phyloP scores from a whole-genome alignment of 129 eudicot species.

The Glebionis coronaria region DNA sequence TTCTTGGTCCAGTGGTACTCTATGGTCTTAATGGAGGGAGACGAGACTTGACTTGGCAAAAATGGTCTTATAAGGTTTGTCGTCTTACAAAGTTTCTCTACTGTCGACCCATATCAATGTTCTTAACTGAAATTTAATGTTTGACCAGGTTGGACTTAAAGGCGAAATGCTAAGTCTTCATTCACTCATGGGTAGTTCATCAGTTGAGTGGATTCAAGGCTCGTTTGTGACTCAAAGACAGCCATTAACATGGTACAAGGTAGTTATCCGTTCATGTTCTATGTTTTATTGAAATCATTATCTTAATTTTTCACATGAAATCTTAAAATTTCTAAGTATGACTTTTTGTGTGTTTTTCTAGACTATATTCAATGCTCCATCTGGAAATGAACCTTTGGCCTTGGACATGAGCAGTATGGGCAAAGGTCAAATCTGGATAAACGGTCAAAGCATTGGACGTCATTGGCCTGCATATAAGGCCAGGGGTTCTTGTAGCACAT shows the following conservation, averaged over 20 bases:
- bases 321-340: neutral
- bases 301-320: slow-evolving; percentile 60
- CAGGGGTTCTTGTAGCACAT: slow-evolving; percentile 63
- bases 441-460: slow-evolving; percentile 94
- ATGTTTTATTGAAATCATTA: neutral
- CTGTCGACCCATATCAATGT: neutral
- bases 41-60: slow-evolving; percentile 97
- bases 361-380: slow-evolving; percentile 81
- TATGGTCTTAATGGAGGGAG: slow-evolving; percentile 83
- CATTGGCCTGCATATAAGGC: slow-evolving; percentile 96
- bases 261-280: slow-evolving; percentile 4
- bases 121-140: slow-evolving; percentile 25
- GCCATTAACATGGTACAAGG: slow-evolving; percentile 93
- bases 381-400: slow-evolving; percentile 86
- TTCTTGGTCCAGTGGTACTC: slow-evolving; percentile 92
- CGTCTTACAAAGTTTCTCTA: neutral
- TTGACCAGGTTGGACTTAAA: slow-evolving; percentile 33
- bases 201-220: slow-evolving; percentile 82
- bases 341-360: slow-evolving; percentile 23
- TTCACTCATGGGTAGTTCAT: slow-evolving; percentile 76
- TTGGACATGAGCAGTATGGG: slow-evolving; percentile 95
- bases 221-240: slow-evolving; percentile 57
- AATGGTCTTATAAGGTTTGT: slow-evolving; percentile 96
- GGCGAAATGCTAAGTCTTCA: slow-evolving; percentile 44
- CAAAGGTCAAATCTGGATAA: slow-evolving; percentile 97